These are phyloP conservation scores for Geosmithia morbida DNA, from an alignment of 2,329 filamentous ascomycete genomes.

Conservation along the genomic window DNA sequence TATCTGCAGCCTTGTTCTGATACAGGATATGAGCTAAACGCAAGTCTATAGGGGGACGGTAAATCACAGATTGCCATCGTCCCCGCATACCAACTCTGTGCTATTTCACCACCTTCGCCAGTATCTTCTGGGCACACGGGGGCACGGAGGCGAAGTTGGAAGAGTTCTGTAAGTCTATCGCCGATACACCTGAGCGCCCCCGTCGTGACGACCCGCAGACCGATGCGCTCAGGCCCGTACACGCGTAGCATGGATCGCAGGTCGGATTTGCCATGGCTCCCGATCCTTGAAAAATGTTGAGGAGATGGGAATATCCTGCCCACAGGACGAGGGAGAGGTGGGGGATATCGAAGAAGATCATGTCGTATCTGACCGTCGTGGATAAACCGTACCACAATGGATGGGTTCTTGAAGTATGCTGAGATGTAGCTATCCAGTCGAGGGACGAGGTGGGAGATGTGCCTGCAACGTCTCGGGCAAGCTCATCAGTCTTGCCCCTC, in stretches of 20 bases:
- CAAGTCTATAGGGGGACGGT: not conserved
- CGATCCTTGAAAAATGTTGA: not conserved
- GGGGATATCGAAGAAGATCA: constrained; percentile 6
- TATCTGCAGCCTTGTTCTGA: not conserved
- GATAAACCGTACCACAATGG: constrained; percentile 19
- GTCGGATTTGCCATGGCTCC: not conserved
- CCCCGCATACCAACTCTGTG: not conserved
- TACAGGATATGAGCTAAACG: not conserved
- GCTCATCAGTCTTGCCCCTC: constrained; percentile 7
- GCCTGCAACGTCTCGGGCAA: constrained; percentile 14
- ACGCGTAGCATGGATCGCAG: not conserved
- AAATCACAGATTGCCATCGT: not conserved
- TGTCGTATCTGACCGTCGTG: constrained; percentile 29
- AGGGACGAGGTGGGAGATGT: constrained; percentile 17
- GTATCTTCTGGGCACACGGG: not conserved
- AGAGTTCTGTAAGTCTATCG: not conserved
- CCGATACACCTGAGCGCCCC: not conserved
- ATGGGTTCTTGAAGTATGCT: constrained; percentile 23
- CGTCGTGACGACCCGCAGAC: not conserved
- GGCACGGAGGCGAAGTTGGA: not conserved
- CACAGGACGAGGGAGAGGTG: not conserved
- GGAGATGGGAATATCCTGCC: not conserved
- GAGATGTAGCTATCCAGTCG: constrained; percentile 20
- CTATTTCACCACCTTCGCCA: not conserved
- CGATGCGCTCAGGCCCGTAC: not conserved